phyloP scores from a whole-genome alignment of 306 rosid genomes.

The Geum urbanum region DNA sequence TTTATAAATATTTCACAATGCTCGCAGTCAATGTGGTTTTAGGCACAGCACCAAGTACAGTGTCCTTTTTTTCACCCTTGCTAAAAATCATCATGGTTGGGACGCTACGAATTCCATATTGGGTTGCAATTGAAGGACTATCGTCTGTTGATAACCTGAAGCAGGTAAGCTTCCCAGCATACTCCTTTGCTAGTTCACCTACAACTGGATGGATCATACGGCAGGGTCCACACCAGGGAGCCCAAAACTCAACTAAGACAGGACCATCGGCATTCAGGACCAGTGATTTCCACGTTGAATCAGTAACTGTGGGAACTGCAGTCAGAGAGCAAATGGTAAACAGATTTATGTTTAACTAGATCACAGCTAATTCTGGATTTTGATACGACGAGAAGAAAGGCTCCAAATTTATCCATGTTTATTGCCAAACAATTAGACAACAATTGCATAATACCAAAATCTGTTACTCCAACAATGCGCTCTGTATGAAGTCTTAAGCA shows the following conservation, averaged over 20 bases:
- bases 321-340: conserved; percentile 2
- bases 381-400: too few relatives aligned
- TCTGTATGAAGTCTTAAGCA: too few relatives aligned
- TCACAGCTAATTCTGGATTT: not conserved
- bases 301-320: conserved; percentile 57
- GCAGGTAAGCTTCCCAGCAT: conserved; percentile 67
- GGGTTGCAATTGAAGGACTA: conserved; percentile 56
- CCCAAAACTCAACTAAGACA: conserved; percentile 93
- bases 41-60: conserved; percentile 75
- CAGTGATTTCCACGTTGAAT: conserved; percentile 57
- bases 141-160: conserved; percentile 69
- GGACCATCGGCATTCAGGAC: conserved; percentile 54
- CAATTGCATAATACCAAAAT: not conserved
- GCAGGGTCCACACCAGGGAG: conserved; percentile 98
- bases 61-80: conserved; percentile 71
- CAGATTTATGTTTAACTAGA: not conserved
- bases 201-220: conserved; percentile 84
- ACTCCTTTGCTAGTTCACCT: conserved; percentile 59
- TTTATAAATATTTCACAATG: conserved; percentile 73
- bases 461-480: not conserved
- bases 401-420: not conserved
- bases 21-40: conserved; percentile 62
- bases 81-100: conserved; percentile 75
- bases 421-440: not conserved
- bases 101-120: conserved; percentile 72